Evolutionary conservation across 2,329 filamentous ascomycete species (phyloP).

Genomic region (Colletotrichum sp.): DNA sequence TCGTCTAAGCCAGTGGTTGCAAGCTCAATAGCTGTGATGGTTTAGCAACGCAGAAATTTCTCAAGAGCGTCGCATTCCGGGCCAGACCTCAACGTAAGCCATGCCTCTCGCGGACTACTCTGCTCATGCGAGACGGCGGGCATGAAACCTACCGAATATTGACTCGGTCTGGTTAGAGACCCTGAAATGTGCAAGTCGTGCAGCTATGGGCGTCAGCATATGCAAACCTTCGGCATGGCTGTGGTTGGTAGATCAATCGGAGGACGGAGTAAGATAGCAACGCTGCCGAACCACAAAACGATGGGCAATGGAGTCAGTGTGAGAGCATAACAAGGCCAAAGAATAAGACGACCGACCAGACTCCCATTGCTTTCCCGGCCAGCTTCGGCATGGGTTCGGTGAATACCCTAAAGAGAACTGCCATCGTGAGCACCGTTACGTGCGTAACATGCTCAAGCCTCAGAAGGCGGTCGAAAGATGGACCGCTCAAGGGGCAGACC

Average conservation of each 20-base stretch:
- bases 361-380: not conserved
- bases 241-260: not conserved
- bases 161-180: not conserved
- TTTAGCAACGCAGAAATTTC: not conserved
- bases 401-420: not conserved
- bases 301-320: not conserved
- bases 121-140: not conserved
- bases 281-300: not conserved
- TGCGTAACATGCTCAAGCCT: not conserved
- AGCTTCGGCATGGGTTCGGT: slow-evolving; percentile 2
- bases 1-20: not conserved
- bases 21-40: not conserved
- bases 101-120: not conserved
- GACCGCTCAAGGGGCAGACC: not conserved
- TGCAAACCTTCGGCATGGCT: not conserved
- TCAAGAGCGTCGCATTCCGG: not conserved
- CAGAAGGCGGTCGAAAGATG: slow-evolving; percentile 2
- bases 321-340: not conserved
- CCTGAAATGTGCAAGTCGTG: not conserved
- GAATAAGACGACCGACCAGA: not conserved
- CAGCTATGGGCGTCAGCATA: not conserved
- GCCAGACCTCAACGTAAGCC: not conserved
- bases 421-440: not conserved
- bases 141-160: not conserved
- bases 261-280: not conserved